Conservation (phyloP, 495 filamentous ascomycete genomes). For the Extremus antarcticus region DNA sequence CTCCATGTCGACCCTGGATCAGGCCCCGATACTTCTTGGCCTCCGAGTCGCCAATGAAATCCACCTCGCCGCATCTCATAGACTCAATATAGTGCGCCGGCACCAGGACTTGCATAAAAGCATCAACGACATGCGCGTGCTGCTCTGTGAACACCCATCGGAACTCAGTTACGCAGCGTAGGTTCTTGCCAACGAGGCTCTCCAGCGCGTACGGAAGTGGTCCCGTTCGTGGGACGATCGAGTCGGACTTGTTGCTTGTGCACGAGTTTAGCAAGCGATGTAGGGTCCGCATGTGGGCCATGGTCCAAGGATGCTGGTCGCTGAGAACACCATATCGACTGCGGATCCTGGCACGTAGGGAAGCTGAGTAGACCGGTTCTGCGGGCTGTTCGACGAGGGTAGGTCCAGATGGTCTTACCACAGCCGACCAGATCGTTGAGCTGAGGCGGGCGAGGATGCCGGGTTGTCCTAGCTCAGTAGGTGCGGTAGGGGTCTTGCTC, state of each 20-base stretch:
- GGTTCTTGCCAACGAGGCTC: constrained; percentile 1
- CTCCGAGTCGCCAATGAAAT: constrained; percentile 8
- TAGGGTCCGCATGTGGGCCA: constrained; percentile 18
- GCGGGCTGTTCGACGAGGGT: not conserved
- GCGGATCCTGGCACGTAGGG: constrained; percentile 12
- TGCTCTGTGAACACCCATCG: constrained; percentile 4
- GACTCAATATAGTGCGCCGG: not conserved
- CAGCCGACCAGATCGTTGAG: constrained; percentile 10
- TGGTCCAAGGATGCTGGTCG: constrained; percentile 15
- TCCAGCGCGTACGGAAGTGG: not conserved
- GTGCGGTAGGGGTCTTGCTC: not conserved
- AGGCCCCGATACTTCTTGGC: constrained; percentile 1
- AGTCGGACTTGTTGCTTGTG: constrained; percentile 5
- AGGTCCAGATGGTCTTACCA: constrained; percentile 8
- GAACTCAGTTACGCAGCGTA: not conserved
- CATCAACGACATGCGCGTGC: constrained; percentile 8
- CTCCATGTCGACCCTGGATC: constrained; percentile 3
- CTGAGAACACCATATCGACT: constrained; percentile 14
- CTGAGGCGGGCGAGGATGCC: constrained; percentile 10
- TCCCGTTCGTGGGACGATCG: constrained; percentile 7
- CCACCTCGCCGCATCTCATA: constrained; percentile 13
- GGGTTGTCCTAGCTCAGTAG: not conserved
- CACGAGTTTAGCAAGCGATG: constrained; percentile 16
- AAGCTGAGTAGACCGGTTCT: not conserved
- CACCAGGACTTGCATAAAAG: constrained; percentile 14